These are phyloP conservation scores for Hyaloscypha variabilis DNA, from an alignment of 495 filamentous ascomycete genomes.

Conservation along the genomic window DNA sequence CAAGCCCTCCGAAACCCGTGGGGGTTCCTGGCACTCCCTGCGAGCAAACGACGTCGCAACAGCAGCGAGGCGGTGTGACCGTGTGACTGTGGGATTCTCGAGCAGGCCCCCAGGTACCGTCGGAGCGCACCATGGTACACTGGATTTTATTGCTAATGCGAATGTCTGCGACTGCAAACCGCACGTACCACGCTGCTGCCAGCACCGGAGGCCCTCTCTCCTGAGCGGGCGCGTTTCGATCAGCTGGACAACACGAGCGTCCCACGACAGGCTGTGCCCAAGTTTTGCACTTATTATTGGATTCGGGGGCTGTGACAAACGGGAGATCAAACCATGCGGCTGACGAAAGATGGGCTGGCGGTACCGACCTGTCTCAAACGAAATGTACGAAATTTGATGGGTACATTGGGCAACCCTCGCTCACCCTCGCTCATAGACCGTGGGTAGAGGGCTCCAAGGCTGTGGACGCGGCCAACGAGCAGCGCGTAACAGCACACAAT, in stretches of 20 bases:
- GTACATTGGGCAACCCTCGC: background rate
- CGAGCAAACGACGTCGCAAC: conserved; percentile 15
- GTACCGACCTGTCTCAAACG: background rate
- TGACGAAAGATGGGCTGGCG: background rate
- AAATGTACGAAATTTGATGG: background rate
- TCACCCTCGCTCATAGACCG: too few species aligned
- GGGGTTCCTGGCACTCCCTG: background rate
- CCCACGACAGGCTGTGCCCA: background rate
- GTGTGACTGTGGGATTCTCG: background rate
- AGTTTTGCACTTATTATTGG: background rate
- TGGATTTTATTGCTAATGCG: conserved; percentile 9
- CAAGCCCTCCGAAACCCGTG: background rate
- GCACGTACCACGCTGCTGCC: too few species aligned
- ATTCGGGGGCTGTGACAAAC: background rate
- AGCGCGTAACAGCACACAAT: background rate
- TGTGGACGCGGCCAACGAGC: background rate
- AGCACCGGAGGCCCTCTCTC: background rate
- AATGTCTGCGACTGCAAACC: too few species aligned
- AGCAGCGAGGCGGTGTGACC: conserved; percentile 10
- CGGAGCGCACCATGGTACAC: background rate
- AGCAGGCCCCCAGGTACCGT: background rate
- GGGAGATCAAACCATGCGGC: conserved; percentile 9
- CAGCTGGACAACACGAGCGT: conserved; percentile 11
- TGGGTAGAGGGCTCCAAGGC: background rate
- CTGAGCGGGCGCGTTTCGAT: conserved; percentile 4